Percentiles rank a stretch among this genome's conserved stretches.
Conservation (phyloP, 1,139 yeast genomes). For the Yamadazyma sp. region DNA sequence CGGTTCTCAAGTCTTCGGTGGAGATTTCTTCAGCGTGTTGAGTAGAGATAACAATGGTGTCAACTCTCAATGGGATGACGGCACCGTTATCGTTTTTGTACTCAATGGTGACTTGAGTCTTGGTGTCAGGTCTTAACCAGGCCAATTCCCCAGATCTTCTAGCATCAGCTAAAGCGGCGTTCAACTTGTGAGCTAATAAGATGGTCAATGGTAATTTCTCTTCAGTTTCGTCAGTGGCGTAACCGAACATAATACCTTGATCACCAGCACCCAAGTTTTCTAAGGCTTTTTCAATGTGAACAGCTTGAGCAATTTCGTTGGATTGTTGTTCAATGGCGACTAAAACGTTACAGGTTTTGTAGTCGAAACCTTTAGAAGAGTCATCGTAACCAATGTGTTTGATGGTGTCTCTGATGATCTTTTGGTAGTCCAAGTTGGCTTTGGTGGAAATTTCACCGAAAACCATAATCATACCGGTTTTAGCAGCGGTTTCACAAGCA, state of each 20-base stretch:
- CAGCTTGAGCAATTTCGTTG: conserved; percentile 98
- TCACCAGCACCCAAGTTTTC: conserved; percentile 99
- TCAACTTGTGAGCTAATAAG: conserved; percentile 91
- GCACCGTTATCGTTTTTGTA: conserved; percentile 94
- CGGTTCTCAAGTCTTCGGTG: conserved; percentile 84
- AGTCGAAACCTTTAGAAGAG: conserved; percentile 96
- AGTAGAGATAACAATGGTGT: conserved; percentile 95
- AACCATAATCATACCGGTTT: conserved; percentile 99
- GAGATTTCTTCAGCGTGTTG: conserved; percentile 97
- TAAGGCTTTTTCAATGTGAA: conserved; percentile 93
- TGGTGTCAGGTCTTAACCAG: conserved; percentile 99
- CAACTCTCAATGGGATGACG: conserved; percentile 92
- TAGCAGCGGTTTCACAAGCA: conserved; percentile 98
- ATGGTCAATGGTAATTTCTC: conserved; percentile 96
- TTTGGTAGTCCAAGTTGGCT: conserved; percentile 93
- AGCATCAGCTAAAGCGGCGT: conserved; percentile 94
- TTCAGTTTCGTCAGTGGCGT: conserved; percentile 98
- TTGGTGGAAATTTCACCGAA: conserved; percentile 99
- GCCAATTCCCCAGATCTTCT: conserved; percentile 93
- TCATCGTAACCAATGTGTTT: conserved; percentile 98
- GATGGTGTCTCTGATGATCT: conserved; percentile 95
- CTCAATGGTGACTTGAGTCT: conserved; percentile 98
- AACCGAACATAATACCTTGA: conserved; percentile 99
- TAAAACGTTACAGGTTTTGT: conserved; percentile 97
- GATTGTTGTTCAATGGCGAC: conserved; percentile 99